Conservation (phyloP, 148 eudicot genomes). For the Chenopodium formosanum region DNA sequence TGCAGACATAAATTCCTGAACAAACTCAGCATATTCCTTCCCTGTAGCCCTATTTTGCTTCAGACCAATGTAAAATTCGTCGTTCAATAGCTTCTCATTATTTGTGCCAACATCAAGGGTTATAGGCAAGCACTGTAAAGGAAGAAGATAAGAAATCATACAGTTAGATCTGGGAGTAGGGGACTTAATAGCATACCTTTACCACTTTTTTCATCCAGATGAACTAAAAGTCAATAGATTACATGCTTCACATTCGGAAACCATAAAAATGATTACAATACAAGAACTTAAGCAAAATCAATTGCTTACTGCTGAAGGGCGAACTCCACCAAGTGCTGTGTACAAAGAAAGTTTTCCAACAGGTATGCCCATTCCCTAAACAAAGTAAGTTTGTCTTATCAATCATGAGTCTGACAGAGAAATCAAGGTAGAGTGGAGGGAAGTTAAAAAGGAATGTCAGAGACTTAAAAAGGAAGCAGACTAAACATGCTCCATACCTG, state of each 20-base stretch:
- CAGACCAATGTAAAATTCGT: constrained; percentile 87
- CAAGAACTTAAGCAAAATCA: neutral
- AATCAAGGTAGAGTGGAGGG: neutral
- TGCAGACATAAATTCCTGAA: constrained; percentile 69
- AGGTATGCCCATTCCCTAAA: constrained; percentile 97
- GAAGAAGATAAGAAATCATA: neutral
- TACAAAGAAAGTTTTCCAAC: constrained; percentile 92
- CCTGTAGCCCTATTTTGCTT: constrained; percentile 77
- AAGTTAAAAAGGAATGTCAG: neutral
- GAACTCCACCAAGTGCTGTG: constrained; percentile 95
- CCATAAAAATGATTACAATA: neutral
- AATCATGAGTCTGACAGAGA: neutral
- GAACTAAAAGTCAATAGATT: neutral
- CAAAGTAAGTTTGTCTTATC: constrained; percentile 2
- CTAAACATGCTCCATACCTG: constrained; percentile 46
- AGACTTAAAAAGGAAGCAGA: neutral
- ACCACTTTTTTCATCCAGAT: neutral
- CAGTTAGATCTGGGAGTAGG: neutral
- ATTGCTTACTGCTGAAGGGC: constrained; percentile 83
- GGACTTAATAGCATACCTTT: neutral
- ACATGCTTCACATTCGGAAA: neutral
- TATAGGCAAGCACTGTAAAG: constrained; percentile 79
- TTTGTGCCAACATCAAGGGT: constrained; percentile 96
- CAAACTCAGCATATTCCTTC: constrained; percentile 75
- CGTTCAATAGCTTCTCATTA: constrained; percentile 68